Evolutionary conservation across 805 yeast species (phyloP).

Genomic region (Pichia exigua): DNA sequence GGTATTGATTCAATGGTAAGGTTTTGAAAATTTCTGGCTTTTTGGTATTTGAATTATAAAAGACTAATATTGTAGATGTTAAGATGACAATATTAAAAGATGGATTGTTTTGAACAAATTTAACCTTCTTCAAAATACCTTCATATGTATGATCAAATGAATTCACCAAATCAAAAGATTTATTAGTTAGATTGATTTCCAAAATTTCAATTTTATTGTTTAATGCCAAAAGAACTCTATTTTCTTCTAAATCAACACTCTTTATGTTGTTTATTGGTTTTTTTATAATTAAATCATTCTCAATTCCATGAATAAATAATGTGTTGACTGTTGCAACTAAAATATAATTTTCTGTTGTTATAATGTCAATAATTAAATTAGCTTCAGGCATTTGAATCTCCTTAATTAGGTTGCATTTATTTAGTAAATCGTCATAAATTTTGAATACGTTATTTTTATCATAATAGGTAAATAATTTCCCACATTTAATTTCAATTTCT

Average conservation of each 20-base stretch:
- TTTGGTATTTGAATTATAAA: conserved; percentile 11
- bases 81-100: conserved; percentile 19
- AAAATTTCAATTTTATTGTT: conserved; percentile 15
- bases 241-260: conserved; percentile 9
- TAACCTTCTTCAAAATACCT: conserved; percentile 15
- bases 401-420: neutral
- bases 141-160: conserved; percentile 11
- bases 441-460: conserved; percentile 15
- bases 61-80: conserved; percentile 17
- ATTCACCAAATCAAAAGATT: conserved; percentile 9
- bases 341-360: conserved; percentile 11
- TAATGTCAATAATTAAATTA: conserved; percentile 12
- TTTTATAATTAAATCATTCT: neutral
- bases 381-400: conserved; percentile 6
- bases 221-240: conserved; percentile 14
- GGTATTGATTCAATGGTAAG: conserved; percentile 14
- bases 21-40: conserved; percentile 6
- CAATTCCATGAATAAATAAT: conserved; percentile 12
- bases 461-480: conserved; percentile 14
- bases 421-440: conserved; percentile 15
- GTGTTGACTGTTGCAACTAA: conserved; percentile 12
- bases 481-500: conserved; percentile 9
- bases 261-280: neutral
- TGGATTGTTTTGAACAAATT: conserved; percentile 12
- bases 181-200: conserved; percentile 10